Evolutionary conservation across 345 rosid species (phyloP), one percentile per base, ranked within the genome.

Genomic region (Populus davidiana): DNA sequence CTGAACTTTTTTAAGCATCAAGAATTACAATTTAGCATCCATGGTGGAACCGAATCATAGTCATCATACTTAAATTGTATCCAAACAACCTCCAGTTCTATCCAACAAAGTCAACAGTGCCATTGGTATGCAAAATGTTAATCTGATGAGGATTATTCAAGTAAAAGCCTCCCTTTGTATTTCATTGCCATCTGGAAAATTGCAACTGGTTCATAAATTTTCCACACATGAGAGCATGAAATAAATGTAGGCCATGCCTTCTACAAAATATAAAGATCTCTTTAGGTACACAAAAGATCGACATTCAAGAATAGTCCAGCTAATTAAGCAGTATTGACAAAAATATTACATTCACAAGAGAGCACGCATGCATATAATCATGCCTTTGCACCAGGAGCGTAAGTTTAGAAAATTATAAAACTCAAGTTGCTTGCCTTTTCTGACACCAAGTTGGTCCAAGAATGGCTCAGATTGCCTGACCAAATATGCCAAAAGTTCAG

Each of bases 401-500:
- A 33, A 35, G 38, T 67, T n/a, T 25, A 21, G 27, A 35, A 43
- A 35, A 44, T 13, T 8, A 23, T 25, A 69, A 41, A 73, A 35
- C 31, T 64, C 13, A 69, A 20, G 29, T 6, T 49, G 73, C 87
- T 86, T 83, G 79, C 98, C 99, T 84, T 81, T 91, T 82, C 90
- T 86, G 44, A 93, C 88, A 64, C 98, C 98, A 77, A 96, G 87
- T 78, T 96, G 98, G 87, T 96, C 98, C 82, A 96, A 83, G 88
- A 93, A 88, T 11, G 97, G 96, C 75, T 82, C 97, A 49, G 98
- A 93, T 75, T 93, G 98, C 76, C 93, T 88, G 80, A 93, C 97
- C 86, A 93, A 88, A 86, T 82, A 87, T 73, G 98, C 99, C 75
- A 96, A 85, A 75, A 96, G 96, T 77, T 96, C 98, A 8, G 97